These are phyloP conservation scores for Phytophthora quininea DNA, from an alignment of 352 stramenopile species.

Conservation along the genomic window DNA sequence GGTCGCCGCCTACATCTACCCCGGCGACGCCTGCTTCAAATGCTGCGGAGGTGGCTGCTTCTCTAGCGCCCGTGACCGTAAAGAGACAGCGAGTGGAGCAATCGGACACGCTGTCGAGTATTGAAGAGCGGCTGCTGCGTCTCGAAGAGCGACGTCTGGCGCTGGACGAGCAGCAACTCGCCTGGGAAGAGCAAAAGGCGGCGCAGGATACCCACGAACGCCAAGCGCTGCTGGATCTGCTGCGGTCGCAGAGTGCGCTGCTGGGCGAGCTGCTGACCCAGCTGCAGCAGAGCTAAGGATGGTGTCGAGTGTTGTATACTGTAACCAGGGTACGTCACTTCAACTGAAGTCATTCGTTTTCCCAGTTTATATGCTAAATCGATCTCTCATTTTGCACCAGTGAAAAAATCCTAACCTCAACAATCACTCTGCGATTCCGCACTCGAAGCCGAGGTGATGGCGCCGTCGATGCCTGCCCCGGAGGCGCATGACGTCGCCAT, in stretches of 20 bases:
- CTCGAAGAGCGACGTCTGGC: constrained; percentile 39
- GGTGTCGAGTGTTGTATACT: too few relatives aligned
- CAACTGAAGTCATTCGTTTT: too few relatives aligned
- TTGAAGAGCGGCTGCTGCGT: constrained; percentile 41
- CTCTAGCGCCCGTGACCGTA: neutral
- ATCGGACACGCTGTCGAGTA: constrained; percentile 1
- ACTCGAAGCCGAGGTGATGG: constrained; percentile 38
- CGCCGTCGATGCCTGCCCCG: constrained; percentile 32
- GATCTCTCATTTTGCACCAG: too few relatives aligned
- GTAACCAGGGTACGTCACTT: too few relatives aligned
- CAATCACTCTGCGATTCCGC: constrained; percentile 11
- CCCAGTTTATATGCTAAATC: too few relatives aligned
- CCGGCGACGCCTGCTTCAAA: constrained; percentile 4
- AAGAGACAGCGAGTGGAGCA: constrained; percentile 33
- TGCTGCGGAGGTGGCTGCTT: constrained; percentile 2
- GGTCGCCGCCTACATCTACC: constrained; percentile 7
- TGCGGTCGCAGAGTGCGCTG: constrained; percentile 38
- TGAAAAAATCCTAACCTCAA: too few relatives aligned
- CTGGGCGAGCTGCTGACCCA: constrained; percentile 40
- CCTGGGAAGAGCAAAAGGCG: constrained; percentile 40
- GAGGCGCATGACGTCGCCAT: constrained; percentile 38
- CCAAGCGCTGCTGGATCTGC: constrained; percentile 42
- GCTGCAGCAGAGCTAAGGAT: constrained; percentile 2
- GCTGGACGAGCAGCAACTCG: constrained; percentile 42
- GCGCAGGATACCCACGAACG: constrained; percentile 38